Conservation (phyloP, 805 yeast genomes). For the Sungouiella blattae region DNA sequence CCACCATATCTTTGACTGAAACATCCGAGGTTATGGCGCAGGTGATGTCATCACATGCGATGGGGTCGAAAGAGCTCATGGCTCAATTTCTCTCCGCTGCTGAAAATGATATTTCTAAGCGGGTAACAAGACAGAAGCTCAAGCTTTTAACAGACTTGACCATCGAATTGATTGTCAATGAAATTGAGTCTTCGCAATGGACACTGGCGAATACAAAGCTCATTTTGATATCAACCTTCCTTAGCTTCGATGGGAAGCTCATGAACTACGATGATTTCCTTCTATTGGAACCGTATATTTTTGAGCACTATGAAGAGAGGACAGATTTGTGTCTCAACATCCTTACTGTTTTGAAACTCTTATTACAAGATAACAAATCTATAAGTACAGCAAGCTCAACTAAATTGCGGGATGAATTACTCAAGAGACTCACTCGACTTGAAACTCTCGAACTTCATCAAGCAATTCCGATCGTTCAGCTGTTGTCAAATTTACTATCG, state of each 20-base stretch:
- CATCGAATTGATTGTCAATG: conserved; percentile 4
- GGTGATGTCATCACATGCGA: conserved; percentile 25
- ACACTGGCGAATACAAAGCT: conserved; percentile 18
- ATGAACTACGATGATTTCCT: conserved; percentile 65
- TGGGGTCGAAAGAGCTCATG: not conserved
- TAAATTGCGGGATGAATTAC: conserved; percentile 49
- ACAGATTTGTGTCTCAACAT: conserved; percentile 44
- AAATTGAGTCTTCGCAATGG: not conserved
- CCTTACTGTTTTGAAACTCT: conserved; percentile 50
- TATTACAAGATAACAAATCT: conserved; percentile 41
- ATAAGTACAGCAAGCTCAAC: conserved; percentile 50
- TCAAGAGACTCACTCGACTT: conserved; percentile 58
- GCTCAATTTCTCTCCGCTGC: not conserved
- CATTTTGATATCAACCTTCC: conserved; percentile 54
- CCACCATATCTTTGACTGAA: not conserved
- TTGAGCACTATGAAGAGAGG: conserved; percentile 43
- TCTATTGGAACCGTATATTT: conserved; percentile 61
- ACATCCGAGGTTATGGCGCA: conserved; percentile 34
- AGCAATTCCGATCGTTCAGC: conserved; percentile 71
- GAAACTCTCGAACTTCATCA: conserved; percentile 59
- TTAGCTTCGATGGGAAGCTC: conserved; percentile 49
- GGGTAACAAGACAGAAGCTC: too few species aligned
- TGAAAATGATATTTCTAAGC: not conserved
- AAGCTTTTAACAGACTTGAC: conserved; percentile 1
- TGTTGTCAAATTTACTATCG: conserved; percentile 43